Evolutionary conservation across 2,329 filamentous ascomycete species (phyloP).

Genomic region (Macroventuria anomochaeta): DNA sequence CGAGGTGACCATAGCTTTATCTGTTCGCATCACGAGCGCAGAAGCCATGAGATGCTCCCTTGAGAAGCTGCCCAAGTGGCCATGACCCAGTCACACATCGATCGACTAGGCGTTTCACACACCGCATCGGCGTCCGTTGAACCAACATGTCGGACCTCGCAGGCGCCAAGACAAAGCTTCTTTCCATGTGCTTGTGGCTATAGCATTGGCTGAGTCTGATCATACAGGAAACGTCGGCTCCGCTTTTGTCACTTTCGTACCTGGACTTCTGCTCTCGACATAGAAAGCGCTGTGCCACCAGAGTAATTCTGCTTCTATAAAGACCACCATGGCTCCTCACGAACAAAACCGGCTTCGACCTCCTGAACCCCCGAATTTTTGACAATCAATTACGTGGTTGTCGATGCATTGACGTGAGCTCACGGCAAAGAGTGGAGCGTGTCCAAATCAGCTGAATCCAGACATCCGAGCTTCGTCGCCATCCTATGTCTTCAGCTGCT

Average conservation of each 20-base stretch:
- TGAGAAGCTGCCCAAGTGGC: slow-evolving; percentile 19
- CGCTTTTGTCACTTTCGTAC: slow-evolving; percentile 15
- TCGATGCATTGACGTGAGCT: slow-evolving; percentile 27
- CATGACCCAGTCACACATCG: slow-evolving; percentile 16
- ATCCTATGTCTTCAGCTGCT: slow-evolving; percentile 27
- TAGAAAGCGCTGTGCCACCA: slow-evolving; percentile 8
- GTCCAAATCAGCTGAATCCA: slow-evolving; percentile 21
- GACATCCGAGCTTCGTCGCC: slow-evolving; percentile 23
- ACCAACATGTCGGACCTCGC: slow-evolving; percentile 25
- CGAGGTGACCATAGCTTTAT: slow-evolving; percentile 31
- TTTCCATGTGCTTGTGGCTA: slow-evolving; percentile 21
- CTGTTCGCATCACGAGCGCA: slow-evolving; percentile 23
- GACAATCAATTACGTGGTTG: slow-evolving; percentile 5
- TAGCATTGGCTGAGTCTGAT: slow-evolving; percentile 23
- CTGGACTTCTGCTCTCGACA: not conserved
- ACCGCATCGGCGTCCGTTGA: slow-evolving; percentile 22
- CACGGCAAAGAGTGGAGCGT: slow-evolving; percentile 22
- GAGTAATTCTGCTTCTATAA: not conserved
- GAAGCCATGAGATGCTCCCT: slow-evolving; percentile 18
- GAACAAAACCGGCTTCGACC: not conserved
- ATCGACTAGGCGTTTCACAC: slow-evolving; percentile 24
- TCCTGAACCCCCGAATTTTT: not conserved
- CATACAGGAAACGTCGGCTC: slow-evolving; percentile 15
- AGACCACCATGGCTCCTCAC: slow-evolving; percentile 1
- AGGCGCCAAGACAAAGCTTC: slow-evolving; percentile 31